Evolutionary conservation across 2,329 filamentous ascomycete species (phyloP).

Genomic region (Orbilia oligospora): DNA sequence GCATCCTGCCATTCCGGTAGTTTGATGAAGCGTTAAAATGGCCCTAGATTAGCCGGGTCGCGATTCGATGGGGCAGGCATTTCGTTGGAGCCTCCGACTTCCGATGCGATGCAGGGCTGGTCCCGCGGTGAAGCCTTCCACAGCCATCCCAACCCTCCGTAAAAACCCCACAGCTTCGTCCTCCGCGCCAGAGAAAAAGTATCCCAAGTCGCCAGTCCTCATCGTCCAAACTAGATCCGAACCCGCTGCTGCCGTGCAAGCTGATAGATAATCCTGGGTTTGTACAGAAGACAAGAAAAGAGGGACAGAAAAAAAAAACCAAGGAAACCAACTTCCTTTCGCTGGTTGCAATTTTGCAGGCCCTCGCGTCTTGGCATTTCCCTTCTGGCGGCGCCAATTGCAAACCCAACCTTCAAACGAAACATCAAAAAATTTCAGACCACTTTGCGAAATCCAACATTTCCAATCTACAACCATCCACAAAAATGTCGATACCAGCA

Average conservation of each 20-base stretch:
- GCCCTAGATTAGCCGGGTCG: conserved; percentile 29
- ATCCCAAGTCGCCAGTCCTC: conserved; percentile 10
- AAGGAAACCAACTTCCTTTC: not conserved
- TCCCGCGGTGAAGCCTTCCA: conserved; percentile 38
- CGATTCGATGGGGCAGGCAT: conserved; percentile 33
- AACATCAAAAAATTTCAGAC: conserved; percentile 24
- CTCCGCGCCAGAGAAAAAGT: conserved; percentile 17
- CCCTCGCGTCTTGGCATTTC: conserved; percentile 23
- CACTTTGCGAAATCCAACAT: conserved; percentile 22
- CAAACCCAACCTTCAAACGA: conserved; percentile 1
- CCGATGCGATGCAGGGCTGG: conserved; percentile 32
- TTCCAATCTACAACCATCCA: conserved; percentile 1
- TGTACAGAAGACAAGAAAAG: conserved; percentile 8
- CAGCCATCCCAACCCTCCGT: conserved; percentile 2
- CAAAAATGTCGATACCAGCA: conserved; percentile 54
- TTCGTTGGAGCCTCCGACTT: conserved; percentile 50
- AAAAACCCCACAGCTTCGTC: not conserved
- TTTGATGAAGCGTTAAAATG: conserved; percentile 25
- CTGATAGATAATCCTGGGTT: conserved; percentile 28
- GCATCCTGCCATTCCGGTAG: conserved; percentile 14
- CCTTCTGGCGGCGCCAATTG: not conserved
- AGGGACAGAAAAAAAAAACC: not conserved
- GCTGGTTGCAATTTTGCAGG: conserved; percentile 11
- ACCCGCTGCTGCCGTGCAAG: conserved; percentile 30
- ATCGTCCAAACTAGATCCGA: conserved; percentile 26